phyloP scores from a whole-genome alignment of 2,329 filamentous ascomycete genomes.

The Ilyonectria robusta region DNA sequence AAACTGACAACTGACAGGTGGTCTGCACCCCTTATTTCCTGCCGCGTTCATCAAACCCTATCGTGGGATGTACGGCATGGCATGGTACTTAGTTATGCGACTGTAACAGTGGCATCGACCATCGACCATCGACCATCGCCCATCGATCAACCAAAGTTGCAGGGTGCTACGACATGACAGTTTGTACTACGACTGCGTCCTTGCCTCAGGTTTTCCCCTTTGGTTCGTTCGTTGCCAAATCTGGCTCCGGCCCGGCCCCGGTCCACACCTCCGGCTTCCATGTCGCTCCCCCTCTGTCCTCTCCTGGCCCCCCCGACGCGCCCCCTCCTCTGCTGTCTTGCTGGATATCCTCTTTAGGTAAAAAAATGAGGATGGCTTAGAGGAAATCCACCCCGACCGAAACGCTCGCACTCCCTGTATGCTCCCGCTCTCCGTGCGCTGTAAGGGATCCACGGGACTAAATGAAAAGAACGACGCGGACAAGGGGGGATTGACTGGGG shows the following conservation, averaged over 20 bases:
- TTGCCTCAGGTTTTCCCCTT: background rate
- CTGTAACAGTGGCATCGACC: background rate
- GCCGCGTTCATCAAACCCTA: background rate
- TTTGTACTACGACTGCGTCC: too few relatives aligned
- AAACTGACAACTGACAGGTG: slow-evolving; percentile 2
- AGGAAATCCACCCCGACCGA: background rate
- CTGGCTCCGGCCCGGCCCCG: slow-evolving; percentile 6
- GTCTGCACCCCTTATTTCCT: background rate
- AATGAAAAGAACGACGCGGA: background rate
- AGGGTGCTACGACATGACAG: background rate
- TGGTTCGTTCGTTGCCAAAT: background rate
- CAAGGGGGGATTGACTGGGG: background rate
- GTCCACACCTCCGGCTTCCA: background rate
- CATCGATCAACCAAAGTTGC: background rate
- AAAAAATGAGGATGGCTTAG: background rate
- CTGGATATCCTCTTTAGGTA: background rate
- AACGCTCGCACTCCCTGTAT: too few relatives aligned
- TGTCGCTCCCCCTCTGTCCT: background rate
- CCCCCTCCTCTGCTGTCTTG: background rate
- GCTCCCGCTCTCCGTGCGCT: too few relatives aligned
- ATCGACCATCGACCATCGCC: background rate
- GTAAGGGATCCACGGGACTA: background rate
- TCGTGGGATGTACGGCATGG: background rate
- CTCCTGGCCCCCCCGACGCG: background rate
- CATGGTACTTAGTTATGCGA: background rate